Evolutionary conservation across 1,139 yeast genomes (phyloP).

Genomic region (Saccharomyces uvarum): DNA sequence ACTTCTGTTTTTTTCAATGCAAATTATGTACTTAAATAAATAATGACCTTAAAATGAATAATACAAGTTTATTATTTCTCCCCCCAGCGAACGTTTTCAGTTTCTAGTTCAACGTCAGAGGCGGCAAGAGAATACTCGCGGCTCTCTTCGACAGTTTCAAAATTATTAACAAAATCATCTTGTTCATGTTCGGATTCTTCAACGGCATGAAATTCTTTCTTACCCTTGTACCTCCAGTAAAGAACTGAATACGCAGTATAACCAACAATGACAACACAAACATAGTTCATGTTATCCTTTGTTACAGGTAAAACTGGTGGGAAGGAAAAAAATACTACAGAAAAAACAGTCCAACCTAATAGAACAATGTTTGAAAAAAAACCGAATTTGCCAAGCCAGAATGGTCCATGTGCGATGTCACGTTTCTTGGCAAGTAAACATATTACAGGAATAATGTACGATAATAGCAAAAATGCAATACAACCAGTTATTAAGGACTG

Average conservation of each 20-base stretch:
- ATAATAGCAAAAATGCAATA: slow-evolving; percentile 44
- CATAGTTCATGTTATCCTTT: slow-evolving; percentile 60
- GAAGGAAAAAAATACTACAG: slow-evolving; percentile 57
- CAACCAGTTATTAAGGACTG: slow-evolving; percentile 51
- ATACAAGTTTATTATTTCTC: background rate
- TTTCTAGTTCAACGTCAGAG: background rate
- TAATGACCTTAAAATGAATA: background rate
- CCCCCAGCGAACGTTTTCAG: background rate
- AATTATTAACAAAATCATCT: slow-evolving; percentile 5
- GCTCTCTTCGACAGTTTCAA: background rate
- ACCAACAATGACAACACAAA: slow-evolving; percentile 55
- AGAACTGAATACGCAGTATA: slow-evolving; percentile 46
- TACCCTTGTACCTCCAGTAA: slow-evolving; percentile 47
- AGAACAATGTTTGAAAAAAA: slow-evolving; percentile 47
- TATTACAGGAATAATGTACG: slow-evolving; percentile 44
- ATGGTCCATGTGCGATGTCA: slow-evolving; percentile 59
- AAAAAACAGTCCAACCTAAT: slow-evolving; percentile 52
- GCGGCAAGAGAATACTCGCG: background rate
- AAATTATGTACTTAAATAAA: background rate
- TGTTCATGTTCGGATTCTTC: slow-evolving; percentile 16
- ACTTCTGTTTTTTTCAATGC: background rate
- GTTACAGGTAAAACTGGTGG: slow-evolving; percentile 61
- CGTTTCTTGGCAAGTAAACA: slow-evolving; percentile 54
- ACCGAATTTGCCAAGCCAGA: slow-evolving; percentile 61
- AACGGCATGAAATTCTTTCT: slow-evolving; percentile 30